Evolutionary conservation across 106 monocot species (phyloP).

Genomic region (Posidonia australis): DNA sequence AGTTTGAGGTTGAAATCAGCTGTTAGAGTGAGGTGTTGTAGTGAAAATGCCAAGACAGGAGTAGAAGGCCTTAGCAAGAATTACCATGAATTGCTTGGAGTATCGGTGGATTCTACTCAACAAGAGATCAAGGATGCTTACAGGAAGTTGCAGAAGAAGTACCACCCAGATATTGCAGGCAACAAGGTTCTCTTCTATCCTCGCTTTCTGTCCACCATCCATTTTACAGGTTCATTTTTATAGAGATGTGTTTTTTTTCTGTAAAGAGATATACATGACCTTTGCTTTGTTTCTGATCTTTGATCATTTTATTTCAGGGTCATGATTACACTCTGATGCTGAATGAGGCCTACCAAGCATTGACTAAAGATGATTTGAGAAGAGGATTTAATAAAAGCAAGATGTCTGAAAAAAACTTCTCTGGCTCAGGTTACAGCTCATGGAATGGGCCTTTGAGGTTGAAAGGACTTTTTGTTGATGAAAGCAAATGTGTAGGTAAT

Average conservation of each 20-base stretch:
- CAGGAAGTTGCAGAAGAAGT: conserved; percentile 37
- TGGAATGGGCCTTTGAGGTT: conserved; percentile 34
- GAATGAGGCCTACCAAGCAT: conserved; percentile 28
- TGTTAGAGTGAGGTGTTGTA: conserved; percentile 13
- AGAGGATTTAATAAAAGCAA: conserved; percentile 6
- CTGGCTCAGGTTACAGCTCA: conserved; percentile 26
- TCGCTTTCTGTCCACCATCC: too few species aligned
- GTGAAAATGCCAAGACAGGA: conserved; percentile 7
- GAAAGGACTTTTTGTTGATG: conserved; percentile 34
- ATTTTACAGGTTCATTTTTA: too few species aligned
- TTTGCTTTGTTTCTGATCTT: background rate
- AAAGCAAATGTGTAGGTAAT: conserved; percentile 33
- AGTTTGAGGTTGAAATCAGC: too few species aligned
- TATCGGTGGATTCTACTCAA: conserved; percentile 24
- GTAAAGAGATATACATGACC: too few species aligned
- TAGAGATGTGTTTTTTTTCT: too few species aligned
- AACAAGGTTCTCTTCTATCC: conserved; percentile 11
- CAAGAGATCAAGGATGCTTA: conserved; percentile 38
- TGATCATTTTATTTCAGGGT: conserved; percentile 9
- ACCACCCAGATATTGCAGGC: conserved; percentile 41
- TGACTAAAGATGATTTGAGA: conserved; percentile 12
- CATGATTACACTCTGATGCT: conserved; percentile 33
- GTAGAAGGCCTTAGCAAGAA: conserved; percentile 10
- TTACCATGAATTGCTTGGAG: conserved; percentile 35
- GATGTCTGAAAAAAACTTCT: conserved; percentile 5